phyloP scores from a whole-genome alignment of 2,329 filamentous ascomycete genomes.

The Coniosporium tulheliwenetii region DNA sequence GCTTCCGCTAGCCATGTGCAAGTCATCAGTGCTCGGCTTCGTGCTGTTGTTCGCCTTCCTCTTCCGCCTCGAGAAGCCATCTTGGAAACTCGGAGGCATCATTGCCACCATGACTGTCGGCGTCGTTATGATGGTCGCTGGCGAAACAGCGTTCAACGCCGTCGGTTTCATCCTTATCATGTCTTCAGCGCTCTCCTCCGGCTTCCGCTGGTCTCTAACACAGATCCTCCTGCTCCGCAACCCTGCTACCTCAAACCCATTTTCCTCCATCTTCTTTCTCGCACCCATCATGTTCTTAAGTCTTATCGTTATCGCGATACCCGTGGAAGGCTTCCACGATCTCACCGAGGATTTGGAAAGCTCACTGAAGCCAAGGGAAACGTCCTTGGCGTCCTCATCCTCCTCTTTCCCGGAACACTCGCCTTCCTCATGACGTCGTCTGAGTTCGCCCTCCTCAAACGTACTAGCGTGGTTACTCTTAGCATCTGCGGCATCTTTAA shows the following conservation, averaged over 20 bases:
- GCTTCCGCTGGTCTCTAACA: slow-evolving; percentile 96
- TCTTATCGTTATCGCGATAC: slow-evolving; percentile 64
- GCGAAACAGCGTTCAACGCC: slow-evolving; percentile 77
- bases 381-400: slow-evolving; percentile 50
- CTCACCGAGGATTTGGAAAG: slow-evolving; percentile 46
- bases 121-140: slow-evolving; percentile 96
- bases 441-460: slow-evolving; percentile 88
- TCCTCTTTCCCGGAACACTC: slow-evolving; percentile 79
- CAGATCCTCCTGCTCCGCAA: slow-evolving; percentile 90
- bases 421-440: slow-evolving; percentile 95
- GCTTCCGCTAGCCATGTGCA: slow-evolving; percentile 60
- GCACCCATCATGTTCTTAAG: slow-evolving; percentile 90
- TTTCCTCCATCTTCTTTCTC: slow-evolving; percentile 95
- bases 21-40: slow-evolving; percentile 89
- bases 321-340: slow-evolving; percentile 63
- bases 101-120: slow-evolving; percentile 85
- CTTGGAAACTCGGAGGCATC: slow-evolving; percentile 69
- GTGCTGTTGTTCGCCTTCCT: slow-evolving; percentile 90
- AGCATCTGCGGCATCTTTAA: slow-evolving; percentile 98
- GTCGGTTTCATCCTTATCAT: slow-evolving; percentile 88
- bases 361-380: slow-evolving; percentile 55
- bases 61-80: slow-evolving; percentile 79
- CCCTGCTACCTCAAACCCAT: slow-evolving; percentile 88
- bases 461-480: slow-evolving; percentile 88
- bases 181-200: slow-evolving; percentile 83